Evolutionary conservation across 2,329 filamentous ascomycete species (phyloP).

Genomic region (Lecanosticta acicola): DNA sequence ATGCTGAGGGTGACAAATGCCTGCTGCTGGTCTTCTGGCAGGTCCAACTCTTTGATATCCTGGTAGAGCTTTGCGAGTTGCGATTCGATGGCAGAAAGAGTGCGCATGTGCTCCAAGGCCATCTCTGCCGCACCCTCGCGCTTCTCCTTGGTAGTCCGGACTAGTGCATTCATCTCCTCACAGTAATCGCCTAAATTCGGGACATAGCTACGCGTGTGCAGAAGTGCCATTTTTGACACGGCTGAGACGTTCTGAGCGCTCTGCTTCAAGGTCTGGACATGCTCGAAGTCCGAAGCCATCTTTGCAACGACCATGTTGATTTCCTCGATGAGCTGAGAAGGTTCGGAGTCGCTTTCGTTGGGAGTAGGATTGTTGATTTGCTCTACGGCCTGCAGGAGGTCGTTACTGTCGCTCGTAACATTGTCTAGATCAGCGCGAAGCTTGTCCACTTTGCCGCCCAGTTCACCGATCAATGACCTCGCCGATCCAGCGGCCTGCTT

Average conservation of each 20-base stretch:
- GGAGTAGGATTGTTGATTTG: constrained; percentile 34
- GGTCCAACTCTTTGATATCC: constrained; percentile 65
- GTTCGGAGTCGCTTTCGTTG: constrained; percentile 45
- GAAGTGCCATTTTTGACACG: constrained; percentile 58
- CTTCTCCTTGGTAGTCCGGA: constrained; percentile 51
- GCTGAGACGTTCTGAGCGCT: constrained; percentile 59
- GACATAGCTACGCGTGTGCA: constrained; percentile 58
- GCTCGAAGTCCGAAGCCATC: constrained; percentile 78
- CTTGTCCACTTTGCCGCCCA: constrained; percentile 50
- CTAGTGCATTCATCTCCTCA: constrained; percentile 50
- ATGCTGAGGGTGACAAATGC: constrained; percentile 75
- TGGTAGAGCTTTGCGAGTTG: constrained; percentile 65
- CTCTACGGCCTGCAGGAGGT: constrained; percentile 41
- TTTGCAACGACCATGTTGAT: constrained; percentile 82
- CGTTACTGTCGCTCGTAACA: constrained; percentile 39
- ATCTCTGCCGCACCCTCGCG: constrained; percentile 63
- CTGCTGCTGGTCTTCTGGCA: constrained; percentile 69
- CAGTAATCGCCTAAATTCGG: constrained; percentile 55
- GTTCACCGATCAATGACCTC: constrained; percentile 56
- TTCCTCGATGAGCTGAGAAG: constrained; percentile 68
- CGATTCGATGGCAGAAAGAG: constrained; percentile 73
- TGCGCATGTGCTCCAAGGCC: constrained; percentile 70
- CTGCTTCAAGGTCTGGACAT: constrained; percentile 62
- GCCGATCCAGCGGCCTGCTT: constrained; percentile 66
- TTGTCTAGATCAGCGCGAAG: constrained; percentile 40